Evolutionary conservation across 805 yeast genomes (phyloP), one percentile per base, ranked within the genome.

Genomic region (Suhomyces xylopsoci): DNA sequence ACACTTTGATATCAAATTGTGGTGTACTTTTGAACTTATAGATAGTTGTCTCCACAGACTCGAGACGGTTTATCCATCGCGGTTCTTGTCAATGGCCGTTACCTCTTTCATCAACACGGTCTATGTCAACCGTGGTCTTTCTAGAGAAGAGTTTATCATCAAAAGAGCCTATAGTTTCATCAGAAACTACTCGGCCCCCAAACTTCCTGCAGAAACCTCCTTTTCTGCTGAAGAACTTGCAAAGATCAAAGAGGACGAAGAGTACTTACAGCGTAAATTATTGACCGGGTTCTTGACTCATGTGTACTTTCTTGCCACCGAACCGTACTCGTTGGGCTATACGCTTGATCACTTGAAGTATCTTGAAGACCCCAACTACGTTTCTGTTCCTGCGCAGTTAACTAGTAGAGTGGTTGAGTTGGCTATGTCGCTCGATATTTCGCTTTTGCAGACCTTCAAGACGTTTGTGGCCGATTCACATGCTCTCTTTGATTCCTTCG

Each of bases 41-140:
- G 76, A 71, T 15, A 74, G 82, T 43, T 80, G 84, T 42, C 64
- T 88, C 60, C 81, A 79, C 57, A 73, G 85, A 53, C 85, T 90
- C 55, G 72, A 76, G 38, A 88, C 96, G 0, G 65, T 82, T 17
- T 84, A 85, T 62, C 97, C 97, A 7, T 87, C 96, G 0, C 81
- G 87, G 55, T 91, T 88, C 62, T 70, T 92, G 46, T 78, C 87
- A 1, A 86, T 89, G 80, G 82, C 85, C 0, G 79, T 84, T 0
- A 65, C 87, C 1, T 76, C 90, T 0, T 65, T 85, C 36, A 68
- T 86, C 49, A 82, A 82, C 47, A 77, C 82, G 32, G 64, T 82
- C 14, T 72, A 77, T 32, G 15, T 15, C 22, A 47, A 47, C 15
- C 19, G 43, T 19, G 26, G 32, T 5, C 56, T 65, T 7, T 82